phyloP scores from a whole-genome alignment of 2,329 filamentous ascomycete species.

The Ilyonectria destructans region DNA sequence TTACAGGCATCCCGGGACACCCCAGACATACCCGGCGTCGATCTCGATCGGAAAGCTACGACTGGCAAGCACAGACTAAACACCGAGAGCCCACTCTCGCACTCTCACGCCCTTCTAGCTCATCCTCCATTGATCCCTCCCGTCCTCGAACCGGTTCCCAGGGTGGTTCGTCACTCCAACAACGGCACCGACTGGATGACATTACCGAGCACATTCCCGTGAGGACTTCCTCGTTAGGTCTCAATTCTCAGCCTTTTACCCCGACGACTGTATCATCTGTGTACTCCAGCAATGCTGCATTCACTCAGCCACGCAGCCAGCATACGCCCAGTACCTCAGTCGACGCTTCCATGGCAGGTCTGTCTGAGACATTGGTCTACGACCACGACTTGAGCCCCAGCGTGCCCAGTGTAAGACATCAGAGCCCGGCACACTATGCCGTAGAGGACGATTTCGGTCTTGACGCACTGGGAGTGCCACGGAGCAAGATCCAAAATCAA shows the following conservation, averaged over 20 bases:
- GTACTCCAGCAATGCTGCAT: conserved; percentile 59
- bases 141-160: conserved; percentile 45
- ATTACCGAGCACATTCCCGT: conserved; percentile 57
- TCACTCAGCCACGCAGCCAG: conserved; percentile 58
- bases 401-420: conserved; percentile 12
- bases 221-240: conserved; percentile 54
- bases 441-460: conserved; percentile 40
- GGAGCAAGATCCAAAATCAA: conserved; percentile 24
- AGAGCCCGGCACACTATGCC: conserved; percentile 27
- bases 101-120: conserved; percentile 45
- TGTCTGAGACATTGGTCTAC: conserved; percentile 46
- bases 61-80: conserved; percentile 28
- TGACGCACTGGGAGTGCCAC: conserved; percentile 36
- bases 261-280: conserved; percentile 49
- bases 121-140: conserved; percentile 43
- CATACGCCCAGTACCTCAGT: conserved; percentile 66
- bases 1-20: conserved; percentile 34
- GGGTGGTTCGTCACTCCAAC: conserved; percentile 31
- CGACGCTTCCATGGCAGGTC: conserved; percentile 49
- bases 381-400: conserved; percentile 31
- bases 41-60: conserved; percentile 35
- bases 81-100: conserved; percentile 39
- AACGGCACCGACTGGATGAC: conserved; percentile 50
- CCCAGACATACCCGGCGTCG: conserved; percentile 33
- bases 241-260: conserved; percentile 57